phyloP scores from a whole-genome alignment of 805 yeast species.

The Grigorovia jiainica region DNA sequence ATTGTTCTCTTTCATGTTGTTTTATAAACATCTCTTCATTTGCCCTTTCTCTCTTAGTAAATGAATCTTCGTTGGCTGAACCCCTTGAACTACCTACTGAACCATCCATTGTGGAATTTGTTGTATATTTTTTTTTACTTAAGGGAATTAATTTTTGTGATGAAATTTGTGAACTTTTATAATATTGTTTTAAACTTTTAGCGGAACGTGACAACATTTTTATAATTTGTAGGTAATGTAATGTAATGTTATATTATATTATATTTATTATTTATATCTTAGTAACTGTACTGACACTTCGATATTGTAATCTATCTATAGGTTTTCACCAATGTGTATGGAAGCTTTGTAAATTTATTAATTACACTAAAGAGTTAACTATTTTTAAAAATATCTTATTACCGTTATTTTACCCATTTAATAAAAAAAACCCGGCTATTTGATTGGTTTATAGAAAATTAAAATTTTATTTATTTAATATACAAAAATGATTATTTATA shows the following conservation, averaged over 20 bases:
- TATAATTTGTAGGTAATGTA: no score
- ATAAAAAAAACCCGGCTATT: not conserved
- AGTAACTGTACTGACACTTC: no score
- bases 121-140: slow-evolving; percentile 6
- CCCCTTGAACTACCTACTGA: slow-evolving; percentile 51
- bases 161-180: not conserved
- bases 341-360: not conserved
- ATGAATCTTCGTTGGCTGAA: slow-evolving; percentile 42
- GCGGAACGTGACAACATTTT: slow-evolving; percentile 1
- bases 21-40: slow-evolving; percentile 78
- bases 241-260: no score
- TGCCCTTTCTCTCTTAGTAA: slow-evolving; percentile 85
- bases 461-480: not conserved
- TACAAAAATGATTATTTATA: not conserved
- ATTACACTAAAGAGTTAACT: not conserved
- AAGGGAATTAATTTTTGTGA: not conserved
- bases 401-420: not conserved
- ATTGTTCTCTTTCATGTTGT: slow-evolving; percentile 84
- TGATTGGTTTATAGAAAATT: not conserved
- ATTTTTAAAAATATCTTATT: not conserved
- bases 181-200: not conserved
- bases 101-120: slow-evolving; percentile 40
- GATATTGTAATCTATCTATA: no score
- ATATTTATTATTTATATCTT: no score
- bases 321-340: no score